phyloP scores from a whole-genome alignment of 768 basidiomycete species.

The Tephrocybe sp. region DNA sequence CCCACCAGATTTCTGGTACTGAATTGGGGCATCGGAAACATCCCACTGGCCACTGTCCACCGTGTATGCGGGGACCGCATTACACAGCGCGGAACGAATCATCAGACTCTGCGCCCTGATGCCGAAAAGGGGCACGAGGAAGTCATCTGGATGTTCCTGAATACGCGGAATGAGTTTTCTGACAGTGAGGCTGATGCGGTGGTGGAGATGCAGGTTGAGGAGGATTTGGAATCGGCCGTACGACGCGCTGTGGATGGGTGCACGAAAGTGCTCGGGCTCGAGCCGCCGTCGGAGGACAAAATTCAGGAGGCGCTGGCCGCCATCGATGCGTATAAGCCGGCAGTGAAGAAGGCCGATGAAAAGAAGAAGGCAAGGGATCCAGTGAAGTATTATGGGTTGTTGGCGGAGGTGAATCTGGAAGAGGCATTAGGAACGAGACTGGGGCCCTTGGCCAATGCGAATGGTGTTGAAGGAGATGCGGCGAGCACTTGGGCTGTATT shows the following conservation, averaged over 20 bases:
- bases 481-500: constrained; percentile 52
- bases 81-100: constrained; percentile 72
- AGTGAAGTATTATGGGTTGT: constrained; percentile 77
- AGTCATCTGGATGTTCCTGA: constrained; percentile 82
- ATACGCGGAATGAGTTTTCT: constrained; percentile 58
- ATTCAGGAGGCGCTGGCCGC: constrained; percentile 60
- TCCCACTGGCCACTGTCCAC: constrained; percentile 61
- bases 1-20: constrained; percentile 80
- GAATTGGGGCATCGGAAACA: constrained; percentile 64
- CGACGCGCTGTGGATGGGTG: constrained; percentile 59
- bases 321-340: constrained; percentile 41
- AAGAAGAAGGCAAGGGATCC: constrained; percentile 29
- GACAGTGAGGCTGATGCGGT: constrained; percentile 52
- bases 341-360: constrained; percentile 25
- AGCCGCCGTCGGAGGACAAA: constrained; percentile 51
- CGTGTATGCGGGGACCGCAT: constrained; percentile 81
- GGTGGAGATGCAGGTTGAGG: constrained; percentile 61
- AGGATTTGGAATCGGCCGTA: constrained; percentile 55
- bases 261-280: constrained; percentile 52
- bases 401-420: constrained; percentile 70
- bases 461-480: constrained; percentile 25
- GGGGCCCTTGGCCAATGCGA: constrained; percentile 17
- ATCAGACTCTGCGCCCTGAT: constrained; percentile 78
- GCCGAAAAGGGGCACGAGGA: constrained; percentile 59
- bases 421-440: constrained; percentile 46